Evolutionary conservation across 2,329 filamentous ascomycete genomes (phyloP).

Genomic region (Diaporthe ampelina): DNA sequence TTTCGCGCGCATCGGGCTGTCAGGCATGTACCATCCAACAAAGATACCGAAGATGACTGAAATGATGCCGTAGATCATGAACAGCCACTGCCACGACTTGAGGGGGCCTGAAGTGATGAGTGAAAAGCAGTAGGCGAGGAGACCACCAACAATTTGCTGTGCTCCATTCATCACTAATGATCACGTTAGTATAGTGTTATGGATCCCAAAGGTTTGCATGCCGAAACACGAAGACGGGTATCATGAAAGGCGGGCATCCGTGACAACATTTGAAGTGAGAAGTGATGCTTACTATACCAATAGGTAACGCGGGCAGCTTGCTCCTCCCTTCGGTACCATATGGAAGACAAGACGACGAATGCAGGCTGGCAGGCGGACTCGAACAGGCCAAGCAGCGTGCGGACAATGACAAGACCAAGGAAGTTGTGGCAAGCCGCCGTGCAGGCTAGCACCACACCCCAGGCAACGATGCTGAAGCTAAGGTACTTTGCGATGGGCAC

Average conservation of each 20-base stretch:
- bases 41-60: constrained; percentile 76
- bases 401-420: constrained; percentile 68
- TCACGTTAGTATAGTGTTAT: no score
- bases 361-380: constrained; percentile 78
- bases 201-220: no score
- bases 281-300: constrained; percentile 68
- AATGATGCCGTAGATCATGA: constrained; percentile 74
- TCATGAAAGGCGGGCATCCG: no score
- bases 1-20: constrained; percentile 79
- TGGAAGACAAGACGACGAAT: constrained; percentile 76
- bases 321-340: constrained; percentile 80
- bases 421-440: constrained; percentile 75
- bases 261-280: no score
- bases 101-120: constrained; percentile 67
- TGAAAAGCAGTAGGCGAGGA: constrained; percentile 75
- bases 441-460: constrained; percentile 72
- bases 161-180: constrained; percentile 76
- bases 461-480: constrained; percentile 73
- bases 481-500: constrained; percentile 79
- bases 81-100: constrained; percentile 78
- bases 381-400: constrained; percentile 78
- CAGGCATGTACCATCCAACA: constrained; percentile 74
- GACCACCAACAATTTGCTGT: constrained; percentile 80
- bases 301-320: constrained; percentile 77
- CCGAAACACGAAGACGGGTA: no score